Conservation (phyloP, 2,329 filamentous ascomycete species). For the Taxawa tesnikishii region DNA sequence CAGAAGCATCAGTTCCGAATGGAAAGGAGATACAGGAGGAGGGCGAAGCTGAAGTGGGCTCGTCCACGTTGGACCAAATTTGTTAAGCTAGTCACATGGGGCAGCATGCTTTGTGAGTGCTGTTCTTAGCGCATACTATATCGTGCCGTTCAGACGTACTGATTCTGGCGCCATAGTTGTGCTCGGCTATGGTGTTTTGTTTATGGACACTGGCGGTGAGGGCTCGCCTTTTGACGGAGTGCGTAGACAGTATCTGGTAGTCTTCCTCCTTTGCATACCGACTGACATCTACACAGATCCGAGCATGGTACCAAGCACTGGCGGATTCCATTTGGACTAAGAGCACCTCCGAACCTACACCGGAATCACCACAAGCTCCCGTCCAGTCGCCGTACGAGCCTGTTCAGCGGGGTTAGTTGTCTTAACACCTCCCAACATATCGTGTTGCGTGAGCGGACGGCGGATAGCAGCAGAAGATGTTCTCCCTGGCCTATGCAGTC, state of each 20-base stretch:
- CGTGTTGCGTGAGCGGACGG: too few species aligned
- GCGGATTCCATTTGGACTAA: not conserved
- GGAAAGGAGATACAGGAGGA: slow-evolving; percentile 66
- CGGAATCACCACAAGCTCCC: not conserved
- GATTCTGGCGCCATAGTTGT: slow-evolving; percentile 3
- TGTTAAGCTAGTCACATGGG: slow-evolving; percentile 53
- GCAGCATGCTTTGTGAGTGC: slow-evolving; percentile 44
- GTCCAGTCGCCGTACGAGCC: too few species aligned
- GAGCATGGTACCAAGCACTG: not conserved
- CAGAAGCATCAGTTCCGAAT: slow-evolving; percentile 64
- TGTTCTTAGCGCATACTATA: too few species aligned
- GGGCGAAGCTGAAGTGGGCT: slow-evolving; percentile 48
- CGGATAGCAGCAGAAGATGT: too few species aligned
- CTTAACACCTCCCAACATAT: too few species aligned
- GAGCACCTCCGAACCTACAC: not conserved
- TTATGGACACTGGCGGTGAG: slow-evolving; percentile 4
- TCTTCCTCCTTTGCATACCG: not conserved
- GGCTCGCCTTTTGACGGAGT: slow-evolving; percentile 6
- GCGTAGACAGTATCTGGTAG: not conserved
- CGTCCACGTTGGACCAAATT: slow-evolving; percentile 54
- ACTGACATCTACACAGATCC: not conserved
- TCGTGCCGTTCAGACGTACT: not conserved
- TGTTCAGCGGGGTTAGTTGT: too few species aligned
- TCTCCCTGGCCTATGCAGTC: too few species aligned
- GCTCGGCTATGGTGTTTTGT: slow-evolving; percentile 5